Evolutionary conservation across 768 basidiomycete genomes (phyloP).

Genomic region (Mycena indigotica): DNA sequence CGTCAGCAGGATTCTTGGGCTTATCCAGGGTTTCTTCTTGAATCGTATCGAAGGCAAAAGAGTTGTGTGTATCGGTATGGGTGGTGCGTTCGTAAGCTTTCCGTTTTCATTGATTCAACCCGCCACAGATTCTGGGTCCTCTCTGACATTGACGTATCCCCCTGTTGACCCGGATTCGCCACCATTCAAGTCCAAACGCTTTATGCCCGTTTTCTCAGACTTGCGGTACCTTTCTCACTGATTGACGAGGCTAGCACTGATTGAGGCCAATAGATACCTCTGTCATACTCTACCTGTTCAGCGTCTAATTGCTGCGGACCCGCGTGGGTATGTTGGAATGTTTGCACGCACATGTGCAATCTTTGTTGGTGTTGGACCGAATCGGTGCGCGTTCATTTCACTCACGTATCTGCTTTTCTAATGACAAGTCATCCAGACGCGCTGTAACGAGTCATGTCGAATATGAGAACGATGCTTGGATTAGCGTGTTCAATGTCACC

Average conservation of each 20-base stretch:
- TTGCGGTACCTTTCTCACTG: slow-evolving; percentile 56
- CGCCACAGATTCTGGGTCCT: not conserved
- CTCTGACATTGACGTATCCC: not conserved
- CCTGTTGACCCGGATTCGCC: slow-evolving; percentile 78
- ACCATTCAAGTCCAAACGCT: slow-evolving; percentile 93
- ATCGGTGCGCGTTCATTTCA: slow-evolving; percentile 28
- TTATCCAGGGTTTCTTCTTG: slow-evolving; percentile 92
- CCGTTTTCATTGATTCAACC: not conserved
- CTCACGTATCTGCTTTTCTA: too few species aligned
- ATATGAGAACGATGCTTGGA: slow-evolving; percentile 97
- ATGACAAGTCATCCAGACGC: slow-evolving; percentile 45
- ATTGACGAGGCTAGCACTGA: not conserved
- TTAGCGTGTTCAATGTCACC: slow-evolving; percentile 94
- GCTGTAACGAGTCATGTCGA: slow-evolving; percentile 85
- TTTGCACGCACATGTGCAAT: slow-evolving; percentile 80
- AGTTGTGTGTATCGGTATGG: slow-evolving; percentile 43
- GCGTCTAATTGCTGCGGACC: slow-evolving; percentile 67
- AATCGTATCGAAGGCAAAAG: slow-evolving; percentile 80
- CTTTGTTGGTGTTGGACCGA: slow-evolving; percentile 93
- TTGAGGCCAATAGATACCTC: slow-evolving; percentile 33
- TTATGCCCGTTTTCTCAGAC: slow-evolving; percentile 93
- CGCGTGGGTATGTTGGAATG: slow-evolving; percentile 62
- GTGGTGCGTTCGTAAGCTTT: not conserved
- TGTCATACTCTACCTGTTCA: slow-evolving; percentile 83
- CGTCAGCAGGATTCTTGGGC: slow-evolving; percentile 72